Conservation (phyloP, 1,139 yeast species). For the Debaryomyces psychrophilus region DNA sequence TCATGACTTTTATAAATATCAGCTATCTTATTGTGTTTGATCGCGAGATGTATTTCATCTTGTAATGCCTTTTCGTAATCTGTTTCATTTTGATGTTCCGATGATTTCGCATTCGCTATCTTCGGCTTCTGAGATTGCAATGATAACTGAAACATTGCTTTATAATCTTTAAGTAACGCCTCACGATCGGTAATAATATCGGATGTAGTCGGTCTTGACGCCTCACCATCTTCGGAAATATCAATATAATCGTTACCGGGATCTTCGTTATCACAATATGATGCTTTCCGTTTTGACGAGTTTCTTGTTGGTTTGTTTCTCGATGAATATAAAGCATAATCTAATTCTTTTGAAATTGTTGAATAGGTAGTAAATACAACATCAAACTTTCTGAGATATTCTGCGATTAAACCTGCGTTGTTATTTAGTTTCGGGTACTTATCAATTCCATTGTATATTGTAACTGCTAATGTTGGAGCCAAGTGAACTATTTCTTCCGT, state of each 20-base stretch:
- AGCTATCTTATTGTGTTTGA: conserved; percentile 33
- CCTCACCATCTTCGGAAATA: neutral
- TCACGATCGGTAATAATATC: conserved; percentile 13
- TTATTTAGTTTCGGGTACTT: conserved; percentile 49
- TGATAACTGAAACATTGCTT: conserved; percentile 34
- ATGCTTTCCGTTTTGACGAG: conserved; percentile 21
- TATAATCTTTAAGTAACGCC: conserved; percentile 26
- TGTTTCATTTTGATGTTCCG: conserved; percentile 29
- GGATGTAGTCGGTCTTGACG: neutral
- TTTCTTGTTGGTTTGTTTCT: conserved; percentile 56
- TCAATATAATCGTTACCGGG: conserved; percentile 12
- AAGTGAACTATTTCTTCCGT: conserved; percentile 65
- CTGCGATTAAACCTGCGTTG: conserved; percentile 48
- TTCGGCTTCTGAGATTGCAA: conserved; percentile 30
- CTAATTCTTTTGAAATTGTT: conserved; percentile 72
- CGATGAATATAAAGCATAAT: conserved; percentile 75
- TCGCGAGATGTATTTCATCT: conserved; percentile 39
- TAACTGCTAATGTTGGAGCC: conserved; percentile 59
- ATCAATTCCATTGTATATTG: conserved; percentile 65
- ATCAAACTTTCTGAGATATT: conserved; percentile 60
- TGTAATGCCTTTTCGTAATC: conserved; percentile 42
- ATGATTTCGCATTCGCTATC: conserved; percentile 30
- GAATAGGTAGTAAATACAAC: conserved; percentile 82
- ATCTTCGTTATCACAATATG: conserved; percentile 17
- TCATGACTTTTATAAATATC: conserved; percentile 38